phyloP scores from a whole-genome alignment of 2,329 filamentous ascomycete genomes.

The Claviceps maximensis region DNA sequence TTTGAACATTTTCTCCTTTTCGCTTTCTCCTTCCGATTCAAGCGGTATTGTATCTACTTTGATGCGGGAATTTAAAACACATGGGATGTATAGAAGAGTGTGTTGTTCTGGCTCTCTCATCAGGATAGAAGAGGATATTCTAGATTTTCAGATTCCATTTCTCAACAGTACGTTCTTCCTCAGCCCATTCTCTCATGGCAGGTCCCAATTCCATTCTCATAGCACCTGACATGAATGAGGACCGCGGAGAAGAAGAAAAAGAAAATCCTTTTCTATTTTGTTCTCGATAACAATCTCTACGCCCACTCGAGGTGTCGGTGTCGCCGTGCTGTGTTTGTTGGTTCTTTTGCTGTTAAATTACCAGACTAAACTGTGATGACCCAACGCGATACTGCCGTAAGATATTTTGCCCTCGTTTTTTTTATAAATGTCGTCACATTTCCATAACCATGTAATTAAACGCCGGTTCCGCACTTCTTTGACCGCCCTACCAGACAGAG shows the following conservation, averaged over 20 bases:
- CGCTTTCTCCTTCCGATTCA: too few relatives aligned
- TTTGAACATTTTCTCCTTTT: neutral
- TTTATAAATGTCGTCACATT: neutral
- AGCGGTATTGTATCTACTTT: neutral
- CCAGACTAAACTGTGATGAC: conserved; percentile 2
- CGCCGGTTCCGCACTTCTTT: neutral
- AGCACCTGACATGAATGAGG: too few relatives aligned
- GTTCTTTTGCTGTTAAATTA: neutral
- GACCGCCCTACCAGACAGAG: too few relatives aligned
- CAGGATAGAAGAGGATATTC: neutral
- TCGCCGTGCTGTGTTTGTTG: neutral
- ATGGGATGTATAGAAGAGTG: neutral
- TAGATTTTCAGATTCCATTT: neutral
- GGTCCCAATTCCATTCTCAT: too few relatives aligned
- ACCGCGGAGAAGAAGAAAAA: neutral
- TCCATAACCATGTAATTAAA: conserved; percentile 2
- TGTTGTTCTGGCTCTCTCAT: too few relatives aligned
- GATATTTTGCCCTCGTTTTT: neutral
- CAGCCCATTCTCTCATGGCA: too few relatives aligned
- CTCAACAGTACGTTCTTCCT: too few relatives aligned
- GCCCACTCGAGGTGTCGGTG: neutral
- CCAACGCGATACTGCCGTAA: neutral
- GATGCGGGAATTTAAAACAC: neutral
- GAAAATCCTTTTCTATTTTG: too few relatives aligned
- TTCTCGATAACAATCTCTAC: neutral